Evolutionary conservation across 768 basidiomycete genomes (phyloP).

Genomic region (Cyclocybe aegerita): DNA sequence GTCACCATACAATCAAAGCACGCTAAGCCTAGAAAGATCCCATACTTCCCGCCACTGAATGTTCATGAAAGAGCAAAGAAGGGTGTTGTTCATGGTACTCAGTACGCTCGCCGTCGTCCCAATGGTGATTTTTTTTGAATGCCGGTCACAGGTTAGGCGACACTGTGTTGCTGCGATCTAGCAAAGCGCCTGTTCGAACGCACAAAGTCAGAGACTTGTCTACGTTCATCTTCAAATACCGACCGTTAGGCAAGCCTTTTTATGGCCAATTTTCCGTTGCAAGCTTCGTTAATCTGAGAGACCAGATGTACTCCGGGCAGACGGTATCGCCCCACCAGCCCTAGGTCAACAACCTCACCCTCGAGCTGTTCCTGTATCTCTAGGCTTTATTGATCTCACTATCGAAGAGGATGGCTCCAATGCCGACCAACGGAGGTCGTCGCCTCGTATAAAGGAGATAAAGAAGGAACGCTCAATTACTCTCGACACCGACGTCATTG

Average conservation of each 20-base stretch:
- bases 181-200: no score
- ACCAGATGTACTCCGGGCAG: neutral
- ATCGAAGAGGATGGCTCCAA: no score
- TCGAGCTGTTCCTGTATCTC: no score
- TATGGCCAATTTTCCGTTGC: neutral
- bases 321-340: neutral
- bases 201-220: neutral
- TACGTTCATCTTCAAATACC: conserved; percentile 4
- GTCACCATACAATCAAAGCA: neutral
- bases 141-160: neutral
- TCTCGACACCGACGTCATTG: neutral
- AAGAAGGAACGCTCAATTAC: conserved; percentile 6
- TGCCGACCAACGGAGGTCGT: no score
- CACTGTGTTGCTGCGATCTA: neutral
- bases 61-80: conserved; percentile 28
- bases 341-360: neutral
- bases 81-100: conserved; percentile 22
- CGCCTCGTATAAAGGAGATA: neutral
- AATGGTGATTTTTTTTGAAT: neutral
- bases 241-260: neutral
- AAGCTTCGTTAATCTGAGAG: neutral
- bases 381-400: no score
- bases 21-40: neutral
- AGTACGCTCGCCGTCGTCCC: conserved; percentile 12
- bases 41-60: conserved; percentile 1